Evolutionary conservation across 768 basidiomycete species (phyloP), one percentile per base, ranked within the genome.

Genomic region (Nevesoporus exiguus): DNA sequence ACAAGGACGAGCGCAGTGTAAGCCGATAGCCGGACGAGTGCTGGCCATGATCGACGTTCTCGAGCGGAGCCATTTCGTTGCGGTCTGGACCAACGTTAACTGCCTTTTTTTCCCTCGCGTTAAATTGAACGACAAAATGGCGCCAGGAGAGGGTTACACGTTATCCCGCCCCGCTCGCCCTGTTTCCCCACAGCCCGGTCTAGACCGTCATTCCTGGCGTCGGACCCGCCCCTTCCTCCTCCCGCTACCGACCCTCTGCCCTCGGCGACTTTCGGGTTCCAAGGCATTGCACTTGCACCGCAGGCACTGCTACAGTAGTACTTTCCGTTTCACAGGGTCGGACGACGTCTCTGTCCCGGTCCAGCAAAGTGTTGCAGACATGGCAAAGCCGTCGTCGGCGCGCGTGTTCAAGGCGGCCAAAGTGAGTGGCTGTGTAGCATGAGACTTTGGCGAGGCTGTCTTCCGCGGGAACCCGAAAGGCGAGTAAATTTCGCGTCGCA

Each of bases 381-480:
- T n/a, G n/a, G n/a, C n/a, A n/a, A n/a, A n/a, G n/a, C n/a, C n/a
- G n/a, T n/a, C n/a, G n/a, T n/a, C n/a, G n/a, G n/a, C n/a, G n/a
- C n/a, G n/a, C n/a, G n/a, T 11, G 33, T 10, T 33, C 33, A 33
- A 33, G 33, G 33, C 33, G 33, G 33, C 33, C 33, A 11, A 3
- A 33, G 13, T 29, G 27, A 29, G 27, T 69, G 68, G 68, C 69
- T 67, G 68, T 70, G 59, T n/a, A 9, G n/a, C 30, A 55, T 34
- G 48, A 44, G 50, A 43, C 21, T 15, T 47, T 24, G 17, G 33
- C 15, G 45, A 57, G 30, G 37, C 37, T 27, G 43, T 55, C 22
- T 60, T 59, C 68, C 68, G 68, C 63, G 30, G 3, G 49, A 54
- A 61, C 69, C 69, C 69, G 69, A 63, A 34, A 33, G 24, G n/a